Base-by-base conservation (phyloP, 805 yeast genomes). In the Saturnispora sanitii region DNA sequence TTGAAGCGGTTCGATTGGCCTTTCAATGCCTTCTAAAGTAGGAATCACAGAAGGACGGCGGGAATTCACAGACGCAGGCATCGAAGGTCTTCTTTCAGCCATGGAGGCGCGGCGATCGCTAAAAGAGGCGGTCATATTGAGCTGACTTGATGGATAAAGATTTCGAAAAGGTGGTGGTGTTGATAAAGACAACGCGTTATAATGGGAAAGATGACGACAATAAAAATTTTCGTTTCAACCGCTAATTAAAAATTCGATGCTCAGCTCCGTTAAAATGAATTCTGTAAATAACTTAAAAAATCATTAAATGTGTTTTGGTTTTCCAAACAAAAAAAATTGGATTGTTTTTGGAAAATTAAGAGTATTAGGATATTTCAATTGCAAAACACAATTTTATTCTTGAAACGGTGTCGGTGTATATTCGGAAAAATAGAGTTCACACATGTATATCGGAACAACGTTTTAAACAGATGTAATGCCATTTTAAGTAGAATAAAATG, bases 1-100 rank as follows among this genome's bases (percentile, higher is more conserved):
- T 27, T 75, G 71, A 17, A 65, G 66, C 16, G 79, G 79, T 25
- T 73, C 62, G 36, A 63, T 64, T 2, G 94, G 90, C 48, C 80
- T 79, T 53, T 82, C 94, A 33, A 82, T 68, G 3, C 90, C 90
- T 0, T 85, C 85, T 28, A 82, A 64, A 47, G 75, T 79, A 3
- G 94, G 94, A 15, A 82, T 75, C 35, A 71, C 56, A 0, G 64
- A 55, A 0, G 64, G 60, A 42, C 61, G 51, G 44, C 64, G 52
- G 8, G 58, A 48, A n/a, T 45, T 42, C 3, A 45, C 45, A 28
- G 49, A 43, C 1, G 62, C 54, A 3, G 33, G 18, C 19, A 46
- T 49, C 29, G 64, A 58, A 5, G 64, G 60, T 22, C 64, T 48
- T 44, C 66, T 49, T 40, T 61, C 64, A 4, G 67, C 64, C 53